Evolutionary conservation across 2,329 filamentous ascomycete species (phyloP), one percentile per base, ranked within the genome.

Genomic region (Cercospora janseana): DNA sequence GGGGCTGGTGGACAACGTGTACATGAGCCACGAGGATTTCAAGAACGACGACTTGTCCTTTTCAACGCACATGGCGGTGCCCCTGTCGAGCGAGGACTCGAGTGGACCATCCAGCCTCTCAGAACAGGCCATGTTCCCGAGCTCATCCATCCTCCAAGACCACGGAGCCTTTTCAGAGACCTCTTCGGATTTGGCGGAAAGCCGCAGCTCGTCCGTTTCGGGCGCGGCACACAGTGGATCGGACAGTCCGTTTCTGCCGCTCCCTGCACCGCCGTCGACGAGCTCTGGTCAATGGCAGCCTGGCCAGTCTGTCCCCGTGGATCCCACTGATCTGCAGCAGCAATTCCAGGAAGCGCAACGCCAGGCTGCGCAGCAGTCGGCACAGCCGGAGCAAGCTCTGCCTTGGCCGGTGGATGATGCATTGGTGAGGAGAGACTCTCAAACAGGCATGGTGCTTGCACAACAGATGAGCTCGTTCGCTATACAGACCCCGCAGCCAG

Each of bases 381-480:
- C 40, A 15, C 51, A 56, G 27, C 43, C 34, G n/a, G 65, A 69
- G 40, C 63, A 68, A 51, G 60, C 66, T 16, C 52, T 68, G 34
- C 61, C 60, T 4, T 67, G 63, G 55, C 60, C 64, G 9, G 50
- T 51, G 8, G 65, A 68, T 20, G 65, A 66, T 20, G 58, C 62
- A 2, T 69, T 59, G 47, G 47, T 58, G 8, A 56, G 66, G 7
- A 52, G 63, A 32, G 62, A 63, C 23, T 67, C 67, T 6, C 61
- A 61, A 26, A 63, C 57, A 10, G 57, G 64, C 20, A 53, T 56
- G 6, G 57, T 61, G 51, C 63, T 70, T 13, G 62, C 66, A 9
- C 65, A 69, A 40, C 64, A 63, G 12, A 68, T 70, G 66, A 61
- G 65, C 49, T 54, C 60, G 38, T 64, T 70, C 45, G 65, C 60